Evolutionary conservation across 805 yeast genomes (phyloP), one percentile per base, ranked within the genome.

Genomic region (Myxozyma vanderwaltii): DNA sequence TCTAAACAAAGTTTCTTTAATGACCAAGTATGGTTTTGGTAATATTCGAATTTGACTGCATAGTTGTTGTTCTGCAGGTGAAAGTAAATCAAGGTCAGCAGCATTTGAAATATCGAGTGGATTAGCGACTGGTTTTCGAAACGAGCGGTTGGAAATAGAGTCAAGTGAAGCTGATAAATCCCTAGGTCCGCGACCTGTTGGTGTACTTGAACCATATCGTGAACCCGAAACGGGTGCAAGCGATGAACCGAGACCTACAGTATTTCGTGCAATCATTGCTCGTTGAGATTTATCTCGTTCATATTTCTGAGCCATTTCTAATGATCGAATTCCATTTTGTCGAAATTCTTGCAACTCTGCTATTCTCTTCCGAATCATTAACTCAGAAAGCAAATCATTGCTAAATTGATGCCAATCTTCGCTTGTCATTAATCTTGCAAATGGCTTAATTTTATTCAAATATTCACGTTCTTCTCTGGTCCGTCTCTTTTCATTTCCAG

Each of bases 281-380:
- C 65, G 63, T 60, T 67, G 80, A 44, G 84, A 78, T 71, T 89
- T 89, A 71, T 95, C 99, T 71, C 89, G 88, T 70, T 94, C 99
- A 71, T 84, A 94, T 71, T 85, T 88, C 35, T 78, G 74, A 3
- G 98, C 99, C 51, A 82, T 86, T 61, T 91, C 97, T 44, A 89
- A 67, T 0, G 89, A 83, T 2, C 91, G 87, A 51, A 94, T 82
- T 4, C 99, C 99, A 71, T 89, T 86, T 50, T 85, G 81, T 63
- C 99, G 82, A 90, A 96, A 95, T 70, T 87, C 92, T 73, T 94
- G 99, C 31, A 95, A 76, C 73, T 91, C 97, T 53, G 86, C 88
- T 50, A 94, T 91, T 63, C 95, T 82, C 38, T 85, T 81, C 58
- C 97, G 80, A 65, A 89, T 84, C 66, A 84, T 85, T 52, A 89